Conservation (phyloP, 2,329 filamentous ascomycete genomes). For the Monosporascus cannonballus region DNA sequence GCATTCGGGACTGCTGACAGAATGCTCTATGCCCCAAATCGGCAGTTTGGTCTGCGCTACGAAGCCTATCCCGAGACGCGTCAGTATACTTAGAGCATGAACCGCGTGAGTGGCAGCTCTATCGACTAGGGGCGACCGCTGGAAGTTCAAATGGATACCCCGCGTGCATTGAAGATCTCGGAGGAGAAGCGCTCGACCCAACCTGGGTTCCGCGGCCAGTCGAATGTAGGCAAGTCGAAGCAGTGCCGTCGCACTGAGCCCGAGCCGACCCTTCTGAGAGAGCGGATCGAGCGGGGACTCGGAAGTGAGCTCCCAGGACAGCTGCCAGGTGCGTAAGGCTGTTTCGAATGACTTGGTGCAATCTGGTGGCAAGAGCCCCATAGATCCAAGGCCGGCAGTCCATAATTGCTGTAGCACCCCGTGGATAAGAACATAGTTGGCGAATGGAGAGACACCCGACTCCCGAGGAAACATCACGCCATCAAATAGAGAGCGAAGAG, state of each 20-base stretch:
- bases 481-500: slow-evolving; percentile 24
- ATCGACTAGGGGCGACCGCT: slow-evolving; percentile 36
- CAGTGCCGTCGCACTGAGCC: slow-evolving; percentile 37
- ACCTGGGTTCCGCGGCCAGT: slow-evolving; percentile 33
- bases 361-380: slow-evolving; percentile 19
- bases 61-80: slow-evolving; percentile 45
- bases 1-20: slow-evolving; percentile 46
- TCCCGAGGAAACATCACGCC: slow-evolving; percentile 5
- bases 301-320: slow-evolving; percentile 44
- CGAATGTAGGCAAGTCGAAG: slow-evolving; percentile 15
- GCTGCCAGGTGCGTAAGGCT: slow-evolving; percentile 44
- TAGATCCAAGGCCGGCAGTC: slow-evolving; percentile 34
- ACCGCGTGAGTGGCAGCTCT: slow-evolving; percentile 46
- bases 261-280: slow-evolving; percentile 45
- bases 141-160: slow-evolving; percentile 10
- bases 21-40: slow-evolving; percentile 50
- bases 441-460: slow-evolving; percentile 40
- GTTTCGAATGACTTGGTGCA: slow-evolving; percentile 37
- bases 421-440: slow-evolving; percentile 48
- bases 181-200: slow-evolving; percentile 38
- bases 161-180: slow-evolving; percentile 35
- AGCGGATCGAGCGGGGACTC: slow-evolving; percentile 48
- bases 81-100: slow-evolving; percentile 47
- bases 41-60: slow-evolving; percentile 47
- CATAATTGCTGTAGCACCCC: slow-evolving; percentile 49